phyloP scores from a whole-genome alignment of 2,329 filamentous ascomycete species.

The Cordyceps militaris region DNA sequence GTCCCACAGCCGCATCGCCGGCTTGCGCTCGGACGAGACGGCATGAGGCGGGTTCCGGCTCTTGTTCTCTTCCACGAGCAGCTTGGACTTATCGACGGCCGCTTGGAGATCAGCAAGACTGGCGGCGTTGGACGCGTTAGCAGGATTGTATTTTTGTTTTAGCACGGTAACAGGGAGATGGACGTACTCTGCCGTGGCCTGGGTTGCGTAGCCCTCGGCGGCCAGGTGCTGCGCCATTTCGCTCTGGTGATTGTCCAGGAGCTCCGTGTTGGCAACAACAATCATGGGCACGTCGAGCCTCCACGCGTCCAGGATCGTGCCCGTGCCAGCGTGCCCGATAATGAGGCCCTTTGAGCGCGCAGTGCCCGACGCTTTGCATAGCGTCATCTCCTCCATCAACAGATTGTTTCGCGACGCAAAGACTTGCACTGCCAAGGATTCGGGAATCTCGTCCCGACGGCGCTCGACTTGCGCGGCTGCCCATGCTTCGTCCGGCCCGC shows the following conservation, averaged over 20 bases:
- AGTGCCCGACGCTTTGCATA: constrained; percentile 41
- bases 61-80: constrained; percentile 30
- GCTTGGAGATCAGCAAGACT: constrained; percentile 28
- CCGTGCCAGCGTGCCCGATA: constrained; percentile 86
- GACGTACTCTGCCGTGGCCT: constrained; percentile 58
- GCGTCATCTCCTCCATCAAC: constrained; percentile 43
- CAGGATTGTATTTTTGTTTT: not conserved
- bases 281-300: constrained; percentile 69
- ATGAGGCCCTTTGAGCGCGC: constrained; percentile 59
- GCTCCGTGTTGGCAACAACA: constrained; percentile 75
- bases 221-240: constrained; percentile 77
- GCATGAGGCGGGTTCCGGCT: constrained; percentile 28
- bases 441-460: constrained; percentile 20
- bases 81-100: constrained; percentile 31
- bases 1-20: constrained; percentile 28
- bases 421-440: constrained; percentile 21
- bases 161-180: too few relatives aligned
- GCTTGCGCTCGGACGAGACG: constrained; percentile 15
- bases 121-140: not conserved
- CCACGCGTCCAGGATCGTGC: constrained; percentile 79
- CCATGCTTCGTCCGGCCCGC: constrained; percentile 57
- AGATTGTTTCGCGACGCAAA: constrained; percentile 29
- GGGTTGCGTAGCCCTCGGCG: constrained; percentile 67
- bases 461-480: constrained; percentile 20
- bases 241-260: constrained; percentile 86